Evolutionary conservation across 192 early-diverging fungal genomes (phyloP).

Genomic region (Podochytrium sp.): DNA sequence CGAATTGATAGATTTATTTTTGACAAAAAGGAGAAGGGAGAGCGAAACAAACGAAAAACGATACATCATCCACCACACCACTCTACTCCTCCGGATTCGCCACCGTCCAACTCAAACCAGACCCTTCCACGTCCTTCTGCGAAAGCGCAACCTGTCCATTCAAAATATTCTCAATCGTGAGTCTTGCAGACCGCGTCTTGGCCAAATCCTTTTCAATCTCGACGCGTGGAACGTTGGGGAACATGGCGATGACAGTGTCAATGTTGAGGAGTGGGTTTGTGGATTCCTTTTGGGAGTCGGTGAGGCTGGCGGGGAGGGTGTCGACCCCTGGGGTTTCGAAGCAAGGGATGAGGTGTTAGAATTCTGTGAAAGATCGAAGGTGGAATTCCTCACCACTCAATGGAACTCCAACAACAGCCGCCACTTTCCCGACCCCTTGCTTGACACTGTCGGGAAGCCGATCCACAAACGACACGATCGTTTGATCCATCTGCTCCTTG

Average conservation of each 20-base stretch:
- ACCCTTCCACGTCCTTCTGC: background rate
- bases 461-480: slow-evolving; percentile 13
- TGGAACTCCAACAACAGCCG: slow-evolving; percentile 2
- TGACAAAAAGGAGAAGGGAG: too few species aligned
- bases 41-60: too few species aligned
- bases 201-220: slow-evolving; percentile 19
- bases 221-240: slow-evolving; percentile 16
- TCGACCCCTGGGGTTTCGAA: too few species aligned
- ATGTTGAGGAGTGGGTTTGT: background rate
- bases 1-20: too few species aligned
- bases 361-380: too few species aligned
- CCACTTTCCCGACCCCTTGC: background rate
- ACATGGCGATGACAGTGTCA: slow-evolving; percentile 14
- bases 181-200: background rate
- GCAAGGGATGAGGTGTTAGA: too few species aligned
- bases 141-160: background rate
- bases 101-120: background rate
- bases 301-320: too few species aligned
- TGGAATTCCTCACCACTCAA: background rate
- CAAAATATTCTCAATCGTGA: slow-evolving; percentile 24
- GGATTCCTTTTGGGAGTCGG: too few species aligned
- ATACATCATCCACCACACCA: background rate
- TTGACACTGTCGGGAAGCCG: slow-evolving; percentile 9
- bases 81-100: slow-evolving; percentile 27
- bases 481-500: slow-evolving; percentile 25